phyloP scores from a whole-genome alignment of 345 rosid genomes.

The Turnera subulata region DNA sequence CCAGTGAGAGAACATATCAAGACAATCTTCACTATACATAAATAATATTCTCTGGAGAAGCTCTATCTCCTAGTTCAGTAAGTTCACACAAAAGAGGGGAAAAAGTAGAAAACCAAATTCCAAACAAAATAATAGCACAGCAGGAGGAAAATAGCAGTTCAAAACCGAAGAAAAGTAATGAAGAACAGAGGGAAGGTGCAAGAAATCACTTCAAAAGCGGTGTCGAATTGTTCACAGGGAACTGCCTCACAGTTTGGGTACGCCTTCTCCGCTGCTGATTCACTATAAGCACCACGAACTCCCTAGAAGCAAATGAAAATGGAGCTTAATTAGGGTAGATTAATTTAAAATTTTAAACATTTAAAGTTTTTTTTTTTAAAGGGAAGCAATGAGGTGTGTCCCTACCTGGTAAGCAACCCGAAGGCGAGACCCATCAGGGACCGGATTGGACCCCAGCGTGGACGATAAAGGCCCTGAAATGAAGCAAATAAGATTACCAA shows the following conservation, averaged over 20 bases:
- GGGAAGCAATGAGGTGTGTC: too few species aligned
- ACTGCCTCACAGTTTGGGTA: slow-evolving; percentile 94
- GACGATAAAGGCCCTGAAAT: slow-evolving; percentile 78
- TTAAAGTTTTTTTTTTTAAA: too few species aligned
- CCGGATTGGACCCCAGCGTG: slow-evolving; percentile 36
- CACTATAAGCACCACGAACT: slow-evolving; percentile 89
- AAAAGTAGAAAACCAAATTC: background rate
- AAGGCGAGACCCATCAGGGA: slow-evolving; percentile 60
- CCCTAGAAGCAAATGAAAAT: slow-evolving; percentile 58
- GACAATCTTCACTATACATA: too few species aligned
- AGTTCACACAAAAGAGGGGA: background rate
- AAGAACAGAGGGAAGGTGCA: background rate
- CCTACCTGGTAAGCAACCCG: slow-evolving; percentile 96
- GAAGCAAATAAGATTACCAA: background rate
- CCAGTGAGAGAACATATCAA: too few species aligned
- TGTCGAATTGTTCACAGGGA: slow-evolving; percentile 94
- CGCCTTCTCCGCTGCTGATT: slow-evolving; percentile 92
- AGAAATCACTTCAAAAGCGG: slow-evolving; percentile 72
- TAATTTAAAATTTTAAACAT: too few species aligned
- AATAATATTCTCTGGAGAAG: too few species aligned
- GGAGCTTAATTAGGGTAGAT: too few species aligned
- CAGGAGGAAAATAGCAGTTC: too few species aligned
- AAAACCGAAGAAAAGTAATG: background rate
- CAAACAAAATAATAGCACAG: too few species aligned
- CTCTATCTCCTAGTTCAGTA: slow-evolving; percentile 41